Base-by-base conservation (phyloP, 2,329 filamentous ascomycete genomes). In the Colletotrichum incanum region DNA sequence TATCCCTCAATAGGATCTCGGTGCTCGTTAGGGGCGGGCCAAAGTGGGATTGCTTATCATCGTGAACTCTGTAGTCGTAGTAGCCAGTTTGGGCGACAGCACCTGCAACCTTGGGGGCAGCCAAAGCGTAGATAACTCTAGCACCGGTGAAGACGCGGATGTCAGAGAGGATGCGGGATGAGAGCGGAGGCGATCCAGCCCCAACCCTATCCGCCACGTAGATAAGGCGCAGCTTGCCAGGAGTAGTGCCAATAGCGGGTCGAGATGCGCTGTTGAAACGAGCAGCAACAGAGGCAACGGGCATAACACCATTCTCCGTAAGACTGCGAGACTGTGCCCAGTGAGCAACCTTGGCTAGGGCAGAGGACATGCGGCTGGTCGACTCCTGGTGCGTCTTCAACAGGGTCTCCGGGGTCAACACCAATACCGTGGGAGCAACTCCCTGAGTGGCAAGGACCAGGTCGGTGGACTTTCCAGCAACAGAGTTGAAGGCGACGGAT, bases 401-500 rank as follows among this genome's bases (percentile, higher is more conserved):
- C 54, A 97, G 88, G 1, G 93, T 93, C 68, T 91, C 88, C 0
- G 95, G 92, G 3, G 93, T 93, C 9, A 93, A 91, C 52, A 97
- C 91, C 65, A 98, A 86, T 71, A 98, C 88, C 5, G 95, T 98
- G 1, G 96, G 96, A 0, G 93, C 89, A 49, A 97, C 86, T 58
- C 91, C 91, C 71, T 91, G 89, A 28, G 93, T 93, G 28, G 94
- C 94, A 28, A 95, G 83, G 23, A 87, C 85, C 47, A 98, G 87
- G 78, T 96, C 91, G 16, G 93, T 87, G 14, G 90, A 90, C 45
- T 90, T 88, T 8, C 93, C 93, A 20, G 95, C 93, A 34, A 97
- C 95, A 0, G 95, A 96, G 83, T 94, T 98, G 77, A 99, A 88
- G 34, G 95, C 94, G 26, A 99, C 84, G 0, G 94, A 96, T 23